Evolutionary conservation across 805 yeast genomes (phyloP), one percentile per base, ranked within the genome.

Genomic region (Metschnikowia koreensis): DNA sequence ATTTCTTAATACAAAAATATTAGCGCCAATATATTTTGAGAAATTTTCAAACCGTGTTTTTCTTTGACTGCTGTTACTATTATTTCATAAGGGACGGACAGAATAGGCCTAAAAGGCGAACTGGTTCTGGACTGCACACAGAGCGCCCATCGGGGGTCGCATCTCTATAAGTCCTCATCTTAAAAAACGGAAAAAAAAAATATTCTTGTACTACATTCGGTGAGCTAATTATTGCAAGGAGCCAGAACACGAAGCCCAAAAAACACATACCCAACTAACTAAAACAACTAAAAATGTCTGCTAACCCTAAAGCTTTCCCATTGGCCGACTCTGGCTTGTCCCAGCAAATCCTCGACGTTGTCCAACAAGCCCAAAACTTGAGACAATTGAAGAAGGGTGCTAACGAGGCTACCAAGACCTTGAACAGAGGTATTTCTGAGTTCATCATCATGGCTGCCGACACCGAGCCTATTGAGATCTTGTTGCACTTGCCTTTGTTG

Each of bases 341-440:
- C 62, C 97, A 94, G 80, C 97, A 93, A 79, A 93, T 94, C 75
- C 83, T 94, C 70, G 98, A 94, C 68, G 92, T 94, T 71, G 94
- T 89, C 66, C 99, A 94, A 80, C 99, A 94, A 81, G 90, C 97
- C 57, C 92, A 96, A 67, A 91, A 88, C 79, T 83, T 94, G 73
- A 91, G 98, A 82, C 99, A 94, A 80, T 84, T 94, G 76, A 94
- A 94, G 84, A 94, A 94, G 77, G 99, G 99, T 77, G 99, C 99
- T 64, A 94, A 94, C 75, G 99, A 94, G 81, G 96, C 98, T 69
- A 94, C 97, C 78, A 93, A 93, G 83, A 93, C 97, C 66, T 83
- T 93, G 79, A 93, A 93, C 88, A 89, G 98, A 82, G 99, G 99
- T 86, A 93, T 93, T 69, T 89, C 97, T 66, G 99, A 93, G 80